Evolutionary conservation across 1,284 basidiomycete species (phyloP), one percentile per base, ranked within the genome.

Genomic region (Leccinum griseonigrum): DNA sequence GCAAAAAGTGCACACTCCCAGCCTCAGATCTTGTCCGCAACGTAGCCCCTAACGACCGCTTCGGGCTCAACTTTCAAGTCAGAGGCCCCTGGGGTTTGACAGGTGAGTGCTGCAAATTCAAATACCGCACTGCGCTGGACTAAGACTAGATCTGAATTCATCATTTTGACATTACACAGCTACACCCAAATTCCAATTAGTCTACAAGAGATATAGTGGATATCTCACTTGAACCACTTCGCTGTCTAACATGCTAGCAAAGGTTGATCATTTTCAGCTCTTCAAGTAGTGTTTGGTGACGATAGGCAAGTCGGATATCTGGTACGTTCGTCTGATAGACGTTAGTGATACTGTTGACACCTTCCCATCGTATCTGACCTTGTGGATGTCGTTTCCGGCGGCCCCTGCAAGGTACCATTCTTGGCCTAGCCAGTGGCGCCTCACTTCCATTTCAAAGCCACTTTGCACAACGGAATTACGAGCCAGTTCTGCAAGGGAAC

Each of bases 361-460:
- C 56, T 53, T 54, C 16, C 26, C 34, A 61, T 32, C 43, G 55
- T 52, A 40, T 69, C 75, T 31, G 48, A 90, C 92, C 85, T 95
- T 96, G 76, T 95, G 84, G 62, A 97, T 97, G 67, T 95, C 92
- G 72, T 97, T 97, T 3, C 94, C 95, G 9, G 86, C 86, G 2
- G 90, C 86, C 31, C 95, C 95, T 4, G 94, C 91, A 29, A 94
- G 79, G 75, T 94, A 97, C 91, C 94, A 98, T 64, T 91, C 79
- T 64, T 90, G 83, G 0, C 95, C 95, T 3, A 97, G 81, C 97
- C 97, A 99, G 76, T 98, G 97, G 14, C 95, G 88, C 79, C 99
- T 99, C 71, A 98, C 78, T 75, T 97, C 92, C 95, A 98, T 98
- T 78, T 99, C 97, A 77, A 98, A 99, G 1, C 97, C 97, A 66